These are phyloP conservation scores for Globisporangium megalacanthum DNA, from an alignment of 352 stramenopile species.

Conservation along the genomic window DNA sequence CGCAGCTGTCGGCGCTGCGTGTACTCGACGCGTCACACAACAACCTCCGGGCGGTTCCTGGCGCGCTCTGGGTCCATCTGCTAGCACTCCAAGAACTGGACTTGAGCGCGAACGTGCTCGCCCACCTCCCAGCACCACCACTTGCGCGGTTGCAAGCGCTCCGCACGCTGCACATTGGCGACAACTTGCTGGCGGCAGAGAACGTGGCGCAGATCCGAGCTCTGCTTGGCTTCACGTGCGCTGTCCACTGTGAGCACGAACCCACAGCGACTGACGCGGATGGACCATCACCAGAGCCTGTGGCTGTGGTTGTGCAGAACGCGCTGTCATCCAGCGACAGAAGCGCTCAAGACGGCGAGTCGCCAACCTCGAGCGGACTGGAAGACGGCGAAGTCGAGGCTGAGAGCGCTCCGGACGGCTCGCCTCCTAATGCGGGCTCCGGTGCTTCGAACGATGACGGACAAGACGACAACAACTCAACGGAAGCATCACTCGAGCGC, in stretches of 20 bases:
- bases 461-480: not conserved
- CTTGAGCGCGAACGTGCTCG: conserved; percentile 19
- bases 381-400: not conserved
- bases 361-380: not conserved
- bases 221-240: conserved; percentile 4
- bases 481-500: not conserved
- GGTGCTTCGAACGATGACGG: too few relatives aligned
- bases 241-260: not conserved
- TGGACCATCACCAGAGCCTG: not conserved
- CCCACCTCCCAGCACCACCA: conserved; percentile 6
- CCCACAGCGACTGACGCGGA: not conserved
- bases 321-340: not conserved
- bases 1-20: conserved; percentile 24
- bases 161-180: conserved; percentile 10
- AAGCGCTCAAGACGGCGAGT: not conserved
- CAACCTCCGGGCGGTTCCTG: conserved; percentile 32
- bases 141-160: conserved; percentile 10
- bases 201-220: conserved; percentile 10
- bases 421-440: too few relatives aligned
- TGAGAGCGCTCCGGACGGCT: not conserved
- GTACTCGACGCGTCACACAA: conserved; percentile 51
- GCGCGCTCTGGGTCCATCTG: conserved; percentile 21
- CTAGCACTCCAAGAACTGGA: conserved; percentile 30
- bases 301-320: not conserved
- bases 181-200: conserved; percentile 27